phyloP scores from a whole-genome alignment of 495 filamentous ascomycete species.

The Penicillium robsamsonii region DNA sequence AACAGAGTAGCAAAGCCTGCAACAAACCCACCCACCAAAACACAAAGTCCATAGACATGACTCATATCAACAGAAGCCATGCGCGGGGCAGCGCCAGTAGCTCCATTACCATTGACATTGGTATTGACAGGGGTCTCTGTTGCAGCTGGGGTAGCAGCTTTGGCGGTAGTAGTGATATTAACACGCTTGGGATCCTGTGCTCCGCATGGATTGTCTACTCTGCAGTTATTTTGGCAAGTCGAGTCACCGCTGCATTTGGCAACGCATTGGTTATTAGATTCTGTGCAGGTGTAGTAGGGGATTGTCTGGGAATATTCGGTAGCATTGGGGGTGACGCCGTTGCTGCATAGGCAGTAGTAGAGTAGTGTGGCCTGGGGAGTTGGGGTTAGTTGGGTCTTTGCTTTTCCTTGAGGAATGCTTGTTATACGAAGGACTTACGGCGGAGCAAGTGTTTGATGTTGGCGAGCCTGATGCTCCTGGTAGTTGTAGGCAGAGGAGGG shows the following conservation, averaged over 20 bases:
- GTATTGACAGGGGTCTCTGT: constrained; percentile 31
- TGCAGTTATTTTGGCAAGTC: constrained; percentile 62
- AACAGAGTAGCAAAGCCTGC: constrained; percentile 63
- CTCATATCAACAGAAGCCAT: constrained; percentile 50
- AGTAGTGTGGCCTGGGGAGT: constrained; percentile 57
- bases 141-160: constrained; percentile 39
- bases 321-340: constrained; percentile 69
- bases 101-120: background rate
- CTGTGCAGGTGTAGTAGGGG: constrained; percentile 78
- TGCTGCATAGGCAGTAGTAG: constrained; percentile 75
- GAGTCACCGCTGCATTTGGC: constrained; percentile 55
- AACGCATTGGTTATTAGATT: constrained; percentile 71
- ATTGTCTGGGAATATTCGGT: constrained; percentile 83
- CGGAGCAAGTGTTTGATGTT: constrained; percentile 63
- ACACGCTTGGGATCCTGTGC: constrained; percentile 63
- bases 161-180: constrained; percentile 54
- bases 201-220: constrained; percentile 73
- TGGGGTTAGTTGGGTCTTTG: background rate
- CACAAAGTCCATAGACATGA: constrained; percentile 55
- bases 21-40: constrained; percentile 57
- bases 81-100: constrained; percentile 23
- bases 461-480: constrained; percentile 50
- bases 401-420: background rate
- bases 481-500: constrained; percentile 74
- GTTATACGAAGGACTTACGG: constrained; percentile 51